These are phyloP conservation scores for Nakaseomyces glabratus DNA, from an alignment of 1,139 yeast species.

Conservation along the genomic window DNA sequence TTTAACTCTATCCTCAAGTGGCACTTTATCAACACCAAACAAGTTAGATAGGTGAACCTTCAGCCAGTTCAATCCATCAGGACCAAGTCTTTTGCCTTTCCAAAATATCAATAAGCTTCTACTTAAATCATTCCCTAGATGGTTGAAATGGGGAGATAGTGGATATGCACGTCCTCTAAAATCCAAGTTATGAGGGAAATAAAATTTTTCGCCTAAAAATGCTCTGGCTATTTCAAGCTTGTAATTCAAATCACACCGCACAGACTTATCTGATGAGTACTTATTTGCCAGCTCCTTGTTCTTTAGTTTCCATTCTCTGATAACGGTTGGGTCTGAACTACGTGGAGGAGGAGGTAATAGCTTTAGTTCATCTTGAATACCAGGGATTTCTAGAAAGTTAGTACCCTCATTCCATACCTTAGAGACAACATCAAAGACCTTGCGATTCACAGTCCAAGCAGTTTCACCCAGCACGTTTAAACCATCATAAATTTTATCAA, in stretches of 20 bases:
- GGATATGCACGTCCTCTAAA: slow-evolving; percentile 97
- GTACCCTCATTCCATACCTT: slow-evolving; percentile 83
- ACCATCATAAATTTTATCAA: slow-evolving; percentile 66
- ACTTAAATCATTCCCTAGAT: slow-evolving; percentile 85
- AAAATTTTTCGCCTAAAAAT: slow-evolving; percentile 77
- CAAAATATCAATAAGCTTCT: slow-evolving; percentile 80
- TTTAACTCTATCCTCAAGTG: slow-evolving; percentile 63
- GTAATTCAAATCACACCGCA: slow-evolving; percentile 88
- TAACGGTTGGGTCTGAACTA: slow-evolving; percentile 61
- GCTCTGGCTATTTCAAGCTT: slow-evolving; percentile 94
- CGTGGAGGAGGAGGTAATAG: slow-evolving; percentile 60
- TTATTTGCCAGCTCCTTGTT: slow-evolving; percentile 52
- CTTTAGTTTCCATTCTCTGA: slow-evolving; percentile 57
- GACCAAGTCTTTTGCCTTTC: slow-evolving; percentile 78
- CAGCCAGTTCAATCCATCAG: slow-evolving; percentile 71
- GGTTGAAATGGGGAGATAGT: slow-evolving; percentile 68
- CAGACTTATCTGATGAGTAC: slow-evolving; percentile 64
- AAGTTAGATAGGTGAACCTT: slow-evolving; percentile 85
- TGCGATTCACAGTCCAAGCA: slow-evolving; percentile 84
- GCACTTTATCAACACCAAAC: slow-evolving; percentile 78
- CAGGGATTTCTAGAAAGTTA: slow-evolving; percentile 74
- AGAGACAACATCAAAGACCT: slow-evolving; percentile 58
- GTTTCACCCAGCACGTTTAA: slow-evolving; percentile 82
- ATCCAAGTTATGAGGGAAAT: slow-evolving; percentile 89
- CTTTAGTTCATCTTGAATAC: slow-evolving; percentile 41